These are phyloP conservation scores for Sporisorium exsertum DNA, from an alignment of 1,284 basidiomycete species.

Conservation along the genomic window DNA sequence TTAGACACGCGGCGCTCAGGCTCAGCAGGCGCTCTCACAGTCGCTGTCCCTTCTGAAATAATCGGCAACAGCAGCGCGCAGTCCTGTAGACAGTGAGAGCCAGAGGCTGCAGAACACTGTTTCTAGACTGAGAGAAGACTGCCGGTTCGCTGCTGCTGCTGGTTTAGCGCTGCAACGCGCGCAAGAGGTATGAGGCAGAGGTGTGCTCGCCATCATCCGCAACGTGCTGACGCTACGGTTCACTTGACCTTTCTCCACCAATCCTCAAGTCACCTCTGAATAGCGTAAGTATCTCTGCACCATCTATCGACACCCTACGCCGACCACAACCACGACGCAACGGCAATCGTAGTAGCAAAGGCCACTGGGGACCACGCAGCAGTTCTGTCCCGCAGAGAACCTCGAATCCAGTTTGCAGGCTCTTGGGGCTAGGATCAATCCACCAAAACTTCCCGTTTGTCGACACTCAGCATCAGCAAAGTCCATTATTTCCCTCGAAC, in stretches of 20 bases:
- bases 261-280: constrained; percentile 48
- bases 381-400: not conserved
- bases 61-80: constrained; percentile 5
- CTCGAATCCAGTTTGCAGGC: not conserved
- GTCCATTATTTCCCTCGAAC: not conserved
- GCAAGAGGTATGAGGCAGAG: not conserved
- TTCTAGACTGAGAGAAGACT: not conserved
- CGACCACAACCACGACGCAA: constrained; percentile 2
- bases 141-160: not conserved
- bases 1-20: not conserved
- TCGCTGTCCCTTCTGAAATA: not conserved
- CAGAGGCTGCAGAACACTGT: not conserved
- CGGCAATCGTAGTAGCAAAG: not conserved
- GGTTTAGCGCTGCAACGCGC: not conserved
- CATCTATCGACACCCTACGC: constrained; percentile 16
- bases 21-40: constrained; percentile 3
- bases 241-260: constrained; percentile 48
- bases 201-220: constrained; percentile 44
- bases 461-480: not conserved
- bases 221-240: constrained; percentile 20
- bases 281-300: constrained; percentile 47
- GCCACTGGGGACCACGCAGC: not conserved
- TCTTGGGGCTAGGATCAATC: not conserved
- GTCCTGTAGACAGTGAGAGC: not conserved
- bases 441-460: not conserved